A percentile compares a stretch with the other conserved stretches of the same genome.
Conservation (phyloP, 352 stramenopile species). For the Phytophthora idaei region DNA sequence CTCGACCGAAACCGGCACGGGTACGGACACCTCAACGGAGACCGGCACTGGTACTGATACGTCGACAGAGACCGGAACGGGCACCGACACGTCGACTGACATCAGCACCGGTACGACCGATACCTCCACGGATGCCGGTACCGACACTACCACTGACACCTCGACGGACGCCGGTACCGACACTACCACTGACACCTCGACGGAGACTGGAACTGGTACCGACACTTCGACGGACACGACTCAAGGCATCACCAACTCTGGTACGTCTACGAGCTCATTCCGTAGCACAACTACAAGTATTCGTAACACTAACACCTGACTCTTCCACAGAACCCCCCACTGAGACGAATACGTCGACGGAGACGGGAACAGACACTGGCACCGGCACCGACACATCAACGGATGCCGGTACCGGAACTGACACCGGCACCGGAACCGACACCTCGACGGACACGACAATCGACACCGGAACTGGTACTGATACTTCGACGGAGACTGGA, state of each 20-base stretch:
- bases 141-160: constrained; percentile 3
- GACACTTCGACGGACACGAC: constrained; percentile 8
- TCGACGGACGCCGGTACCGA: constrained; percentile 5
- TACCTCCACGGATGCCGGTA: neutral
- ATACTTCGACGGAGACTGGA: constrained; percentile 2
- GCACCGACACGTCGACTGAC: constrained; percentile 6
- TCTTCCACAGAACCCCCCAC: neutral
- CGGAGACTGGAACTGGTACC: constrained; percentile 1
- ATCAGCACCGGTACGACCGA: constrained; percentile 6
- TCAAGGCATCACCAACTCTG: neutral
- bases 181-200: neutral
- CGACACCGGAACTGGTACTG: constrained; percentile 4
- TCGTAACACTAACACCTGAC: neutral
- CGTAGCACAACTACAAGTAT: neutral
- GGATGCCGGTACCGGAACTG: neutral
- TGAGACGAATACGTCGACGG: constrained; percentile 3
- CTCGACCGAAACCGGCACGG: neutral
- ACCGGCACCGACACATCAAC: neutral
- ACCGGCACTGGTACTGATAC: constrained; percentile 1
- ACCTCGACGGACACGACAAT: constrained; percentile 35
- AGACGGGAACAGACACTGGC: neutral
- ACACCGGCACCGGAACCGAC: constrained; percentile 1
- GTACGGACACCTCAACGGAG: neutral
- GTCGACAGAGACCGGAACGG: neutral
- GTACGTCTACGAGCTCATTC: neutral